Evolutionary conservation across 345 rosid species (phyloP).

Genomic region (Geranium rotundifolium): DNA sequence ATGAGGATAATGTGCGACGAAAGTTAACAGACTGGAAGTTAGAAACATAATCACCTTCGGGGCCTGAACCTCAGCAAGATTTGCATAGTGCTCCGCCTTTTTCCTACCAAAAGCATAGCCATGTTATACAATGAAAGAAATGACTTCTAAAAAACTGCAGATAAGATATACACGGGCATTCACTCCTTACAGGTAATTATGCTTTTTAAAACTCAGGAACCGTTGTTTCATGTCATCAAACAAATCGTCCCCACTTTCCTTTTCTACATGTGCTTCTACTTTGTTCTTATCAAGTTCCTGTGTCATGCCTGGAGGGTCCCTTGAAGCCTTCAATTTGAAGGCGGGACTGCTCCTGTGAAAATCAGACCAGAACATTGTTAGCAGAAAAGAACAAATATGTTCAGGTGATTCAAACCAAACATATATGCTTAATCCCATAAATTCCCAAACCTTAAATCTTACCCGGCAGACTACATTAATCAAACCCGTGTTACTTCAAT

Average conservation of each 20-base stretch:
- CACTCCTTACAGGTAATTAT: constrained; percentile 54
- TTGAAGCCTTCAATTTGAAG: constrained; percentile 27
- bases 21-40: background rate
- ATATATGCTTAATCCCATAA: constrained; percentile 27
- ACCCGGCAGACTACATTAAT: background rate
- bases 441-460: constrained; percentile 7
- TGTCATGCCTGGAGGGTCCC: constrained; percentile 24
- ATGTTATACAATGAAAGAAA: constrained; percentile 7
- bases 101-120: constrained; percentile 39
- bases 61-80: constrained; percentile 57
- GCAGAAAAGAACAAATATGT: constrained; percentile 5
- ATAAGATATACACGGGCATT: background rate
- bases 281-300: constrained; percentile 26
- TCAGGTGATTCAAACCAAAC: constrained; percentile 10
- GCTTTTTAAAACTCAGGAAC: constrained; percentile 60
- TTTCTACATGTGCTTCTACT: constrained; percentile 17
- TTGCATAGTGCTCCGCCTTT: constrained; percentile 52
- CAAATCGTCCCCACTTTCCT: constrained; percentile 23
- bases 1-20: background rate
- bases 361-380: constrained; percentile 6
- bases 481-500: background rate
- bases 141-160: constrained; percentile 4
- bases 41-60: constrained; percentile 51
- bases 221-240: constrained; percentile 55
- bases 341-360: constrained; percentile 30